Base-by-base conservation (phyloP, 495 filamentous ascomycete genomes). In the Lichina pygmaea region DNA sequence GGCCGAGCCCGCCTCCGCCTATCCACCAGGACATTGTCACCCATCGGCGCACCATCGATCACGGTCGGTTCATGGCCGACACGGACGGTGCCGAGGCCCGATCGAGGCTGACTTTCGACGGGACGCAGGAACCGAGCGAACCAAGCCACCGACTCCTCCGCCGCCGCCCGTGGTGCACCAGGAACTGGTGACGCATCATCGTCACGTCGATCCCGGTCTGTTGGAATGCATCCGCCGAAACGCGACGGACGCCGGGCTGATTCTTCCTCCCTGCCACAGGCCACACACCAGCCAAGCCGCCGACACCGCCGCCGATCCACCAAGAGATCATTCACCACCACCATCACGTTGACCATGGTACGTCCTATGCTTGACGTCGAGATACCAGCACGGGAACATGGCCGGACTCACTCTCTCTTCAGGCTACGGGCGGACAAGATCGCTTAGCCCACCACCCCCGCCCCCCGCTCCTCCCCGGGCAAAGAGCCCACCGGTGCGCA, bases 201-300 rank as follows among this genome's bases (percentile, higher is more conserved):
- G 77, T 17, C 77, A 86, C 52, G 79, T 92, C 53, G 80, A 93
- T 56, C 82, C 92, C 60, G 84, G 83, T 78, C 65, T 57, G 60
- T 42, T 10, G 44, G 24, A 24, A 1, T 24, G 4, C 24, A 24
- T 24, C 24, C 24, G 24, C 24, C 24, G 24, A 24, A 24, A 24
- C 24, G 24, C 24, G 24, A 24, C 24, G 24, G 24, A 24, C 24
- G 24, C 24, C 4, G 24, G 24, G 24, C 24, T 24, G 24, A 24
- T 4, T 4, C 24, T 24, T 24, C 24, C 24, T 24, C 24, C 4
- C 24, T 24, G 24, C 24, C 24, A 1, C 24, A 24, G 24, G 24
- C 24, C 24, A 24, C 24, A 1, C 1, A 24, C 2, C 24, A 24
- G 2, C 24, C 24, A 24, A 24, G 24, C 24, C 24, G 24, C 24